Evolutionary conservation across 2,329 filamentous ascomycete species (phyloP).

Genomic region (Paracorniculantispora psalliotae): DNA sequence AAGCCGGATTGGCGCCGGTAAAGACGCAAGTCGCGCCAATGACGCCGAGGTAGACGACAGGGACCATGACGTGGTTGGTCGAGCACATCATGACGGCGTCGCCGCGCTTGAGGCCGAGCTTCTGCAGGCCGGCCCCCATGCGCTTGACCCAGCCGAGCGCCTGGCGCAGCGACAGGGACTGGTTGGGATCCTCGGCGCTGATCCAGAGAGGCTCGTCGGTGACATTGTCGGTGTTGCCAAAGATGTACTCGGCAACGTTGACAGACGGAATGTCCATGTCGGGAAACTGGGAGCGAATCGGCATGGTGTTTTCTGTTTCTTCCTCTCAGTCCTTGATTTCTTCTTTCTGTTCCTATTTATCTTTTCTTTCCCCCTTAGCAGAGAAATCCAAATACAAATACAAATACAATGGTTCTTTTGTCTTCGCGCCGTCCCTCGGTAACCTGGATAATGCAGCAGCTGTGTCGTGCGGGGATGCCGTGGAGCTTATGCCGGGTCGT

Average conservation of each 20-base stretch:
- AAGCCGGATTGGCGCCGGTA: constrained; percentile 49
- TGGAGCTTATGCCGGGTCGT: no score
- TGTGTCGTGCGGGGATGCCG: no score
- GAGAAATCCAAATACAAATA: no score
- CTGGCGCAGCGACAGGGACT: constrained; percentile 42
- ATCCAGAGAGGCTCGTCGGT: constrained; percentile 49
- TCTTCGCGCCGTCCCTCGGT: no score
- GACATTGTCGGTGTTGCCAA: constrained; percentile 24
- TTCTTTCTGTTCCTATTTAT: no score
- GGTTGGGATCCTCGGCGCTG: constrained; percentile 41
- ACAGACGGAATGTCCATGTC: constrained; percentile 39
- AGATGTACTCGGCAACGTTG: constrained; percentile 37
- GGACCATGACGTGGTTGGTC: constrained; percentile 51
- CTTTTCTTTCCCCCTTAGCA: no score
- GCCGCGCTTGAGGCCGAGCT: constrained; percentile 38
- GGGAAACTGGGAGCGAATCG: constrained; percentile 38
- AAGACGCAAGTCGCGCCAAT: constrained; percentile 49
- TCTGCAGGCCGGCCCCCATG: constrained; percentile 44
- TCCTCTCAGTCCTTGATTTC: background rate
- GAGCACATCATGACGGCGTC: constrained; percentile 52
- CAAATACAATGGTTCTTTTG: no score
- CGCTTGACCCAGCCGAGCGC: constrained; percentile 47
- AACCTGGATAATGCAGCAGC: no score
- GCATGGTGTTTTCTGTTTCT: constrained; percentile 26
- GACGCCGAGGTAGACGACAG: constrained; percentile 48